phyloP scores from a whole-genome alignment of 768 basidiomycete species.

The Mycena venus region DNA sequence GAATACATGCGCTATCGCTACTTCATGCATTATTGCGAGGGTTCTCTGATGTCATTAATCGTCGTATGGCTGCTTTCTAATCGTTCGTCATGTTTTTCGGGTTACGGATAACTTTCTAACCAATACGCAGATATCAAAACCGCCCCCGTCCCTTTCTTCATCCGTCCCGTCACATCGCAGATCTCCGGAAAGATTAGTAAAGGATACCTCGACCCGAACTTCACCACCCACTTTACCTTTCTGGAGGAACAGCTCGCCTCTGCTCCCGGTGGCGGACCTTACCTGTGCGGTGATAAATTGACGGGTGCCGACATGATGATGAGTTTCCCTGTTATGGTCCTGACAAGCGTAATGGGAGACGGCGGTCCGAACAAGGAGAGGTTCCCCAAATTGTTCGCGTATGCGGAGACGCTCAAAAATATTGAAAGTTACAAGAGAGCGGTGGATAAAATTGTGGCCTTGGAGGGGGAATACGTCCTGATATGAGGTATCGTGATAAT shows the following conservation, averaged over 20 bases:
- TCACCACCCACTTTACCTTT: conserved; percentile 23
- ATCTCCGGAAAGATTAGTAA: conserved; percentile 14
- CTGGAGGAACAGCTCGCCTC: conserved; percentile 30
- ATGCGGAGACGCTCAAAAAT: conserved; percentile 18
- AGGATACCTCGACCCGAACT: conserved; percentile 14
- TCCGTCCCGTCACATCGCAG: conserved; percentile 23
- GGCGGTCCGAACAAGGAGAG: conserved; percentile 16
- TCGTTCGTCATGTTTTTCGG: no score
- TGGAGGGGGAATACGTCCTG: conserved; percentile 32
- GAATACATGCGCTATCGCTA: conserved; percentile 24
- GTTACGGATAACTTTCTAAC: background rate
- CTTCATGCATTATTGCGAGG: conserved; percentile 24
- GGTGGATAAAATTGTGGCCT: conserved; percentile 29
- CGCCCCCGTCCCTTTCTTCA: conserved; percentile 29
- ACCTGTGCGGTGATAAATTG: conserved; percentile 23
- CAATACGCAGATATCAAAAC: conserved; percentile 14
- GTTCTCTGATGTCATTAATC: conserved; percentile 13
- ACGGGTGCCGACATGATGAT: conserved; percentile 32
- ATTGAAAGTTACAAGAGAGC: conserved; percentile 29
- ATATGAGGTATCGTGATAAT: no score
- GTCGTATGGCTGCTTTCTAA: background rate
- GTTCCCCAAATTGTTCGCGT: conserved; percentile 29
- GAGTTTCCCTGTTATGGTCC: conserved; percentile 9
- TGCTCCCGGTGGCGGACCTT: conserved; percentile 25
- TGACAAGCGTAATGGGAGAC: background rate